phyloP scores from a whole-genome alignment of 257 asterid species.

The Oldenlandia corymbosa region DNA sequence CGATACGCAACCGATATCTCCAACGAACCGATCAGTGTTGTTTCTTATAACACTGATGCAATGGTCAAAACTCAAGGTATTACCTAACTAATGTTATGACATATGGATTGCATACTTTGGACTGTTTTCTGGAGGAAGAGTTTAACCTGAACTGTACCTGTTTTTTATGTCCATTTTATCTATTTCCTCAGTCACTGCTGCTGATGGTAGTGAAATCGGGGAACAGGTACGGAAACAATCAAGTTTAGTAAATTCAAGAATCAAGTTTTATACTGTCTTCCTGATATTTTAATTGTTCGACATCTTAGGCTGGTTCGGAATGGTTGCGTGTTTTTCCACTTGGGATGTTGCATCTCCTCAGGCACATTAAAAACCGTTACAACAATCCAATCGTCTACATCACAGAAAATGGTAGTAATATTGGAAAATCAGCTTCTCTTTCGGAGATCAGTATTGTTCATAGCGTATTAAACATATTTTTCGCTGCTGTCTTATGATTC shows the following conservation, averaged over 20 bases:
- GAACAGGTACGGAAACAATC: conserved; percentile 19
- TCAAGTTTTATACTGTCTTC: too few relatives aligned
- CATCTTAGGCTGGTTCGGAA: conserved; percentile 23
- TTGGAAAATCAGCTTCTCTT: too few relatives aligned
- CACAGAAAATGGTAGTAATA: conserved; percentile 38
- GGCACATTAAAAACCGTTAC: conserved; percentile 4
- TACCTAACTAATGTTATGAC: too few relatives aligned
- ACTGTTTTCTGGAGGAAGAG: too few relatives aligned
- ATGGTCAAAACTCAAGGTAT: conserved; percentile 5
- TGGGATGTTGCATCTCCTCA: conserved; percentile 22
- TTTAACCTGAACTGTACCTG: too few relatives aligned
- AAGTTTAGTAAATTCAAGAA: too few relatives aligned
- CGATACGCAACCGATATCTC: conserved; percentile 4
- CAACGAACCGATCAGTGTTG: neutral
- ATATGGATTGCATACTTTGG: too few relatives aligned
- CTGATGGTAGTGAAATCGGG: conserved; percentile 20
- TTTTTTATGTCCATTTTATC: neutral
- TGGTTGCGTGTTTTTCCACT: conserved; percentile 28
- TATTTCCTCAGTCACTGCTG: conserved; percentile 12
- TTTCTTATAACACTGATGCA: conserved; percentile 6
- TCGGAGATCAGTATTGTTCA: too few relatives aligned
- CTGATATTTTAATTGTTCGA: too few relatives aligned
- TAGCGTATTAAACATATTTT: too few relatives aligned
- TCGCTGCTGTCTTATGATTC: too few relatives aligned
- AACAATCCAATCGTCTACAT: conserved; percentile 26